Conservation (phyloP, 2,329 filamentous ascomycete species). For the Aphanoascus verrucosus region DNA sequence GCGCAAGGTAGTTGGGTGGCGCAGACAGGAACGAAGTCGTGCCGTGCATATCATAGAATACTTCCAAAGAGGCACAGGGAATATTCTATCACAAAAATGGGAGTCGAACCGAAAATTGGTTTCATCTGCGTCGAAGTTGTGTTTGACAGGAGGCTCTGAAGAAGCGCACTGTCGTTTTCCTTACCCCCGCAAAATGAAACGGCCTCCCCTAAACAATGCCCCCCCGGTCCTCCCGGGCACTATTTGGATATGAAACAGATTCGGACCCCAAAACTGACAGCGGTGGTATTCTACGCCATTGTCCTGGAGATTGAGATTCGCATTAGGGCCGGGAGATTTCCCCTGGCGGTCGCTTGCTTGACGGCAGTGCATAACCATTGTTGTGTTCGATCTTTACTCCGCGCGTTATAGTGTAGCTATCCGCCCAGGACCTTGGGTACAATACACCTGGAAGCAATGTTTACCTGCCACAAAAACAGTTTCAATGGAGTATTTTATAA, state of each 20-base stretch:
- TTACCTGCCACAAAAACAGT: too few relatives aligned
- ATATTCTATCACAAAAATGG: background rate
- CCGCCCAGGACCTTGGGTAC: too few relatives aligned
- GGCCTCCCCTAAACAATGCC: background rate
- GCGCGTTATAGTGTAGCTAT: too few relatives aligned
- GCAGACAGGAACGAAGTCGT: background rate
- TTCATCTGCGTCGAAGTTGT: slow-evolving; percentile 5
- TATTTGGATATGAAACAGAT: background rate
- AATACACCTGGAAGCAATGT: too few relatives aligned
- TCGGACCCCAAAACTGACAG: background rate
- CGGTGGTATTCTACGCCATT: background rate
- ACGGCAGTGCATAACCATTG: too few relatives aligned
- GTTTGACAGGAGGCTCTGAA: background rate
- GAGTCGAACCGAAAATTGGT: background rate
- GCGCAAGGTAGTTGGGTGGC: background rate
- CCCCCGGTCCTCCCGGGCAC: background rate
- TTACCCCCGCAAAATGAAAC: too few relatives aligned
- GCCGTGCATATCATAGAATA: background rate
- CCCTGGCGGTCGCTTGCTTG: background rate
- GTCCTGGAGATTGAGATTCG: background rate
- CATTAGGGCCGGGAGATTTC: background rate
- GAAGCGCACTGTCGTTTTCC: background rate
- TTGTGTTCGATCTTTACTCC: too few relatives aligned
- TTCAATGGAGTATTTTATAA: too few relatives aligned
- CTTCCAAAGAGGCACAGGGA: background rate